These are phyloP conservation scores for Phytomonas sp. DNA, from an alignment of 208 protist genomes.

Conservation along the genomic window DNA sequence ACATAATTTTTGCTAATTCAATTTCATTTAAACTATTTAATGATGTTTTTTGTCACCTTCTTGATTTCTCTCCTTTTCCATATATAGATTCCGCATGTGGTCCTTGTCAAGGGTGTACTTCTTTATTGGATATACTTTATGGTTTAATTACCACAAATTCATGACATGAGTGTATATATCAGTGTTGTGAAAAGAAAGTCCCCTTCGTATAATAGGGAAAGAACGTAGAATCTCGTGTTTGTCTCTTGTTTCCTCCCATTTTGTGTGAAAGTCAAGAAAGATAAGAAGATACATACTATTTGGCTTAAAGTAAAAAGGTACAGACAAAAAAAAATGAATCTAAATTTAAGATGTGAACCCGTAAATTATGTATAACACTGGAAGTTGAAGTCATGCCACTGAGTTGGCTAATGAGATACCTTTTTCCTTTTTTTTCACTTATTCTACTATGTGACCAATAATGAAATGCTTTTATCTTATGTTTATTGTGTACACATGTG, in stretches of 20 bases:
- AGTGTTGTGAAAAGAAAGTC: not conserved
- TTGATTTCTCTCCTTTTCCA: not conserved
- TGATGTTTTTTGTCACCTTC: not conserved
- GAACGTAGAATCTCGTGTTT: not conserved
- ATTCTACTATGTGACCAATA: not conserved
- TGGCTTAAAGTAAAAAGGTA: not conserved
- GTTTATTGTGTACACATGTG: not conserved
- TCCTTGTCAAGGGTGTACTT: not conserved
- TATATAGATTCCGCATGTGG: not conserved
- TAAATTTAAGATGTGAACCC: not conserved
- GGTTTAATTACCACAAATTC: not conserved
- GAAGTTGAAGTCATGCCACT: not conserved
- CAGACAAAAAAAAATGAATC: not conserved
- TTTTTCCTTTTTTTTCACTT: not conserved
- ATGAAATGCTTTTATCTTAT: not conserved
- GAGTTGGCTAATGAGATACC: conserved; percentile 8
- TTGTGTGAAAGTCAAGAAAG: not conserved
- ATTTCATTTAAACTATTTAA: not conserved
- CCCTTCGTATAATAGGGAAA: not conserved
- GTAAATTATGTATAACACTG: not conserved
- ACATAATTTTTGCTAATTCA: not conserved
- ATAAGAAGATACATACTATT: not conserved
- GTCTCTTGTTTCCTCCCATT: not conserved
- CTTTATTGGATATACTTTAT: not conserved
- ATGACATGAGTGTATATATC: not conserved